Base-by-base conservation (phyloP, 2,329 filamentous ascomycete genomes). In the Fusarium clavum region DNA sequence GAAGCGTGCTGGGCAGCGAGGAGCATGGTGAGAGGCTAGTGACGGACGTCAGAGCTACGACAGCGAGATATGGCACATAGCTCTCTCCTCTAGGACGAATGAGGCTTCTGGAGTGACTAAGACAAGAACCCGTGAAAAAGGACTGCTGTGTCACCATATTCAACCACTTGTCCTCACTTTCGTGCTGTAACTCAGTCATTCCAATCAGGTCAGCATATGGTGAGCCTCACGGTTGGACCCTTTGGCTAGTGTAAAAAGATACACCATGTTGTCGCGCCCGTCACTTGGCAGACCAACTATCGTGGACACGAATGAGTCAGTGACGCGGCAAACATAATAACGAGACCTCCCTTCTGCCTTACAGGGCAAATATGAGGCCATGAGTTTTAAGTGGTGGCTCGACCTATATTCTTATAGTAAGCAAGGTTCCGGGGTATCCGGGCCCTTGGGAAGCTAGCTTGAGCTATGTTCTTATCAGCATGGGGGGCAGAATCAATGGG, bases 361-460 rank as follows among this genome's bases (percentile, higher is more conserved):
- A 18, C 18, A 30, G 29, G 30, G 25, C 38, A 27, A 25, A 25
- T 29, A 20, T 18, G 49, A 53, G 49, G 49, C 49, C 49, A 10
- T 41, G 49, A 22, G 10, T 53, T 53, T 29, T 4, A n/a, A 43
- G 49, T 18, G n/a, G 49, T 43, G 38, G 49, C 49, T 22, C 24
- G n/a, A 46, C 30, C 59, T 61, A 52, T 60, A 51, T 47, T 58
- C 55, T 59, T 32, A 30, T 22, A 52, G 61, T 71, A 62, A 73
- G 71, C 67, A 57, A 16, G 10, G 46, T 57, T 48, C 71, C 72
- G 72, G 41, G 59, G 30, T 52, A 73, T 71, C 72, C 72, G 72
- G 52, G 6, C 27, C 24, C 30, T 59, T 41, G 29, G 27, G 44
- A 47, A 54, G 27, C 25, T 47, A 56, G 57, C 30, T 58, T 14